phyloP scores from a whole-genome alignment of 768 basidiomycete genomes.

The Clitopilus passeckerianus region DNA sequence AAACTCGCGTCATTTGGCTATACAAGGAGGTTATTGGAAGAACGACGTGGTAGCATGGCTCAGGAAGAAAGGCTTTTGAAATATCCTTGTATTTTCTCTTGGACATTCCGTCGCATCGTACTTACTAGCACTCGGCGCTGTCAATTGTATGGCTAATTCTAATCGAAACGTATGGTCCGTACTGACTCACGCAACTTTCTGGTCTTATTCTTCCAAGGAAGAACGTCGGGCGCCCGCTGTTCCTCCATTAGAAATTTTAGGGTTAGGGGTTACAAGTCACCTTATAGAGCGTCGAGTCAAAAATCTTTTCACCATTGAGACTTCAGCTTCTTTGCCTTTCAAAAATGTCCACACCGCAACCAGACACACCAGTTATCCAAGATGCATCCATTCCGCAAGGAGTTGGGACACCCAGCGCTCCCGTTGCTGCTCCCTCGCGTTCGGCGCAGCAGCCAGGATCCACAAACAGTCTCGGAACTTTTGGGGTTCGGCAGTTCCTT shows the following conservation, averaged over 20 bases:
- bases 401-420: slow-evolving; percentile 33
- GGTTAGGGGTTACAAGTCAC: background rate
- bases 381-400: slow-evolving; percentile 30
- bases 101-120: slow-evolving; percentile 4
- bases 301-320: slow-evolving; percentile 5
- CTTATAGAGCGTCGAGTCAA: background rate
- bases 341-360: slow-evolving; percentile 22
- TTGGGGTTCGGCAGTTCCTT: slow-evolving; percentile 43
- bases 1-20: slow-evolving; percentile 47
- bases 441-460: slow-evolving; percentile 41
- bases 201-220: background rate
- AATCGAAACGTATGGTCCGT: slow-evolving; percentile 1
- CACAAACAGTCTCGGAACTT: slow-evolving; percentile 64
- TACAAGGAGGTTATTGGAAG: slow-evolving; percentile 64
- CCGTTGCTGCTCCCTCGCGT: slow-evolving; percentile 48
- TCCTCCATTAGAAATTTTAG: background rate
- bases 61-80: slow-evolving; percentile 57
- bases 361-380: slow-evolving; percentile 23
- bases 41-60: slow-evolving; percentile 60
- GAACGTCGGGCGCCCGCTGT: background rate
- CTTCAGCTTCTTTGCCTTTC: background rate
- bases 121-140: slow-evolving; percentile 7
- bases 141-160: slow-evolving; percentile 2
- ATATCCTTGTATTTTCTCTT: slow-evolving; percentile 6
- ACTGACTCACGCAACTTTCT: slow-evolving; percentile 1